Evolutionary conservation across 768 basidiomycete genomes (phyloP).

Genomic region (Mycena epipterygia): DNA sequence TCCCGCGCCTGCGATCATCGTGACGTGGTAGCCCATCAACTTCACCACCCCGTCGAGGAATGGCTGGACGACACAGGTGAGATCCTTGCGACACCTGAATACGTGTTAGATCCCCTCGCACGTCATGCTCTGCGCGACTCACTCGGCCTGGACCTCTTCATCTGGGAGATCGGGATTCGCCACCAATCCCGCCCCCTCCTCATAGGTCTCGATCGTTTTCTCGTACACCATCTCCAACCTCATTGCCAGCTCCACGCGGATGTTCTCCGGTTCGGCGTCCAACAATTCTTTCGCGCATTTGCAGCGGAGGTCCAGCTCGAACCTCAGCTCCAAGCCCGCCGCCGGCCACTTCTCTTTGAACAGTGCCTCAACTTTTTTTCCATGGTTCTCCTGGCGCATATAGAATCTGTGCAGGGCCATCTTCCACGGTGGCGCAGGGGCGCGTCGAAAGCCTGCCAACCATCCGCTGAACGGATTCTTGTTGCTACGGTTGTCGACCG

Average conservation of each 20-base stretch:
- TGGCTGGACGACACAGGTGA: background rate
- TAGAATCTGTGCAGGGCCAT: slow-evolving; percentile 5
- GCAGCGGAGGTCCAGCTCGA: background rate
- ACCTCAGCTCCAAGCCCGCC: background rate
- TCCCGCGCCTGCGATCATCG: background rate
- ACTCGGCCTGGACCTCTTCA: background rate
- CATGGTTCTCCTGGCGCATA: background rate
- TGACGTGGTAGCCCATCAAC: background rate
- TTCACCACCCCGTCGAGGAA: background rate
- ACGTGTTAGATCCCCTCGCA: background rate
- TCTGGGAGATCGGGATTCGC: background rate
- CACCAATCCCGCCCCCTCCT: background rate
- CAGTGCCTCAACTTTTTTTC: background rate
- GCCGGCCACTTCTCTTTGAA: background rate
- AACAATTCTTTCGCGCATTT: slow-evolving; percentile 5
- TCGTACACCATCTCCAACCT: background rate
- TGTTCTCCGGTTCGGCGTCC: background rate
- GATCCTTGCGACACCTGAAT: background rate
- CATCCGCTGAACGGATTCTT: background rate
- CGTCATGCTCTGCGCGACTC: too few relatives aligned
- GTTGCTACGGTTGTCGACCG: background rate
- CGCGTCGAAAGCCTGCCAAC: background rate
- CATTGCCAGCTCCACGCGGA: background rate
- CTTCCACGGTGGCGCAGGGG: background rate
- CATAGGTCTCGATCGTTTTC: background rate